These are phyloP conservation scores for Daucus carota DNA, from an alignment of 129 eudicot genomes.

Conservation along the genomic window DNA sequence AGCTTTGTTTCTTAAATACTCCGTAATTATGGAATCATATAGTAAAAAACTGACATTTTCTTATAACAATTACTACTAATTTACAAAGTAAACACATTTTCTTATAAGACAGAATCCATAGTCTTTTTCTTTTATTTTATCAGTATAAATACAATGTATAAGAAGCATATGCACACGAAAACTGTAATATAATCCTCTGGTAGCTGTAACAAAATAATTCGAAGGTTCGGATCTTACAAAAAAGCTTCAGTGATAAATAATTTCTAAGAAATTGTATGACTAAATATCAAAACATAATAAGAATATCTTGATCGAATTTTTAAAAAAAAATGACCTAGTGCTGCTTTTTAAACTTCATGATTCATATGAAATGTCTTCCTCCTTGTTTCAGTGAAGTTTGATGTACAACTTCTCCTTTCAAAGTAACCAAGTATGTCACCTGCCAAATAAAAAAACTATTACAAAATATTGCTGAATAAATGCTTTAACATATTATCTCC, in stretches of 20 bases:
- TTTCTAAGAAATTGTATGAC: neutral
- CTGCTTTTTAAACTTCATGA: neutral
- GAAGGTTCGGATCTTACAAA: too few species aligned
- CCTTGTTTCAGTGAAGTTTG: conserved; percentile 29
- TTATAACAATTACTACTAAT: too few species aligned
- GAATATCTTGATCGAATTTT: neutral
- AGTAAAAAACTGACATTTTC: too few species aligned
- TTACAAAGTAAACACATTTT: too few species aligned
- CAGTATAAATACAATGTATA: too few species aligned
- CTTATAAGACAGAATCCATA: too few species aligned
- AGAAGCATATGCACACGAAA: too few species aligned
- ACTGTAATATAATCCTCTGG: neutral
- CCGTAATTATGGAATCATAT: too few species aligned
- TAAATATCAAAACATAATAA: neutral
- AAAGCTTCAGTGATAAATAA: neutral
- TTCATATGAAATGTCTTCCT: conserved; percentile 43
- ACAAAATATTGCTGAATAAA: neutral
- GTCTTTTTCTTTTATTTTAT: too few species aligned
- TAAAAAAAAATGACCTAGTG: too few species aligned
- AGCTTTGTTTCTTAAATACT: too few species aligned
- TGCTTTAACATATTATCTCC: neutral
- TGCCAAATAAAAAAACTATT: conserved; percentile 17
- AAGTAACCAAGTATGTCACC: conserved; percentile 47
- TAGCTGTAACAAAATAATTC: neutral
- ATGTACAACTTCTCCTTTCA: conserved; percentile 36